Evolutionary conservation across 345 rosid species (phyloP).

Genomic region (Theobroma cacao): DNA sequence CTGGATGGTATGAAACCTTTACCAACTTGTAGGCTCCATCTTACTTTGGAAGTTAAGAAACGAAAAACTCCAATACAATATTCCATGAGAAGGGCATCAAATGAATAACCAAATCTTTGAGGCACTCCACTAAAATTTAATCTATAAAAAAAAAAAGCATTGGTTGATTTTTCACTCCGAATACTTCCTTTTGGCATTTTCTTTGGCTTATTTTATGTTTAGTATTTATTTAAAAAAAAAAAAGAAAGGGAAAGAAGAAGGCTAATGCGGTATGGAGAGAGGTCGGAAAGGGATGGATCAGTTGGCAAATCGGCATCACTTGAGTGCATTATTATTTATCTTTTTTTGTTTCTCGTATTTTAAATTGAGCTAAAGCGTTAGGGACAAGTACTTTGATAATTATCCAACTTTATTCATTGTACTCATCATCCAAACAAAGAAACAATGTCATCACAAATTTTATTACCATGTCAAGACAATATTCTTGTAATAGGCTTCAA

Average conservation of each 20-base stretch:
- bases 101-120: background rate
- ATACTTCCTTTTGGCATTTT: background rate
- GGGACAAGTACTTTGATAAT: background rate
- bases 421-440: too few species aligned
- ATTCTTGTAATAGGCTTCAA: too few species aligned
- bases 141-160: too few species aligned
- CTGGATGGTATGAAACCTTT: background rate
- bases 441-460: too few species aligned
- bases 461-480: too few species aligned
- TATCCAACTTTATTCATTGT: background rate
- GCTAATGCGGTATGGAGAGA: background rate
- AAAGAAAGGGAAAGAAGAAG: background rate
- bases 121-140: background rate
- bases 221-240: background rate
- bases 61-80: background rate
- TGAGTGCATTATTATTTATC: background rate
- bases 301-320: background rate
- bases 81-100: background rate
- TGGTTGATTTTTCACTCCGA: background rate
- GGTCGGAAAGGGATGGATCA: background rate
- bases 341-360: too few species aligned
- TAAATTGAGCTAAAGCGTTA: background rate
- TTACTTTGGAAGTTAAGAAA: background rate
- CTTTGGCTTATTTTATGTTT: background rate
- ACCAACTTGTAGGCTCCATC: slow-evolving; percentile 5